Evolutionary conservation across 345 rosid genomes (phyloP), one percentile per base, ranked within the genome.

Genomic region (Linum tenue): DNA sequence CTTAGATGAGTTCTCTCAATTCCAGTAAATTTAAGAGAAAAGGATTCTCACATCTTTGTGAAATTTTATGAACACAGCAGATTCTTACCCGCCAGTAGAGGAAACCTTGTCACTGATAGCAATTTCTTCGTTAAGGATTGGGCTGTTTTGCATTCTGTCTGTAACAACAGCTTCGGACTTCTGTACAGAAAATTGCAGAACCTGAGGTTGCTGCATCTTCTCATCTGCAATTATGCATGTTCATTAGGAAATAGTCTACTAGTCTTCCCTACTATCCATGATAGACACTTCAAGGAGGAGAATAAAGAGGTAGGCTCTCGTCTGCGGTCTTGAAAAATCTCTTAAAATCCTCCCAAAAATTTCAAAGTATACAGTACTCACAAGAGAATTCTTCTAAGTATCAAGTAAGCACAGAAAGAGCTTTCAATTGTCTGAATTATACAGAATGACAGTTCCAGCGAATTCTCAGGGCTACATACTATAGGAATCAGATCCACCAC

Each of bases 391-490:
- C 35, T 48, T 62, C 11, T 1, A 60, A 51, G 67, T 65, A 67
- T 63, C 68, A 63, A 38, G 60, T 66, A 31, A 67, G 64, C 64
- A 48, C 37, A 51, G 51, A 59, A 67, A 64, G 48, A 70, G 67
- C 66, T 57, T 22, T 62, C 73, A 70, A 55, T 60, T 22, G 56
- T 82, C 68, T 70, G 82, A 84, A 80, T 17, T 64, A 71, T 73
- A 75, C 82, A 83, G 73, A 74, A 67, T 64, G 69, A 73, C 69
- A 67, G 70, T 77, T 68, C 70, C 63, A 67, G 72, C 56, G 37
- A 64, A 66, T 73, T 78, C 81, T 79, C 73, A 76, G 75, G 72
- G 79, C 83, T 86, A 92, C 94, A 85, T 85, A 90, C 96, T 84
- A 80, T 70, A 64, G 77, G 77, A 74, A 80, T 78, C 82, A 65